These are phyloP conservation scores for Fusarium neocosmosporiellum DNA, from an alignment of 2,329 filamentous ascomycete genomes.

Conservation along the genomic window DNA sequence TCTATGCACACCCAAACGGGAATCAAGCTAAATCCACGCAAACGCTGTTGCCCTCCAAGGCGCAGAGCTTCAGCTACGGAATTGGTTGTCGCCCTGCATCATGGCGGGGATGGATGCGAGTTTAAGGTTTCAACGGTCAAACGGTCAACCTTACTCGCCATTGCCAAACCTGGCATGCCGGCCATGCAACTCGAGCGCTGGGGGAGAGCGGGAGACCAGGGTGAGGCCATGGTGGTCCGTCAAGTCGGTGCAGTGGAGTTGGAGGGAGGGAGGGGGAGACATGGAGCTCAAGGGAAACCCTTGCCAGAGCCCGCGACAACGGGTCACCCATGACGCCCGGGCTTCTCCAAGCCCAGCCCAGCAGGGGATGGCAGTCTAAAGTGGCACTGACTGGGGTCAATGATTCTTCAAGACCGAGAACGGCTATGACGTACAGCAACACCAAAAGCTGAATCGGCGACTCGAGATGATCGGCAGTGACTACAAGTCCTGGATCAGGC, in stretches of 20 bases:
- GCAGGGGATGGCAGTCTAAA: slow-evolving; percentile 38
- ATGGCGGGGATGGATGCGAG: slow-evolving; percentile 22
- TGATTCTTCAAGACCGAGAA: slow-evolving; percentile 17
- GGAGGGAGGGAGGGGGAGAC: slow-evolving; percentile 29
- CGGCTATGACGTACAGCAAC: slow-evolving; percentile 10
- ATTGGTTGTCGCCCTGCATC: slow-evolving; percentile 10
- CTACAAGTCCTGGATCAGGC: background rate
- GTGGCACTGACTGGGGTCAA: slow-evolving; percentile 34
- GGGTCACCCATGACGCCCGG: slow-evolving; percentile 34
- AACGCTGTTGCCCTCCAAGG: background rate
- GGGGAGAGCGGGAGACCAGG: slow-evolving; percentile 44
- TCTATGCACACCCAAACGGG: background rate
- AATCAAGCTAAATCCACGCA: background rate
- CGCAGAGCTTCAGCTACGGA: background rate
- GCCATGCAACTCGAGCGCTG: slow-evolving; percentile 32
- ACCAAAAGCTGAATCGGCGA: background rate
- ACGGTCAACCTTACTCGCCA: slow-evolving; percentile 36
- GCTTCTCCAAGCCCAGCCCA: slow-evolving; percentile 24
- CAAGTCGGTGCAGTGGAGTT: slow-evolving; percentile 43
- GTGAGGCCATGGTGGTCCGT: slow-evolving; percentile 38
- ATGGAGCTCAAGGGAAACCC: slow-evolving; percentile 40
- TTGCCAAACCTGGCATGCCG: slow-evolving; percentile 29
- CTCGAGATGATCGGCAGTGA: background rate
- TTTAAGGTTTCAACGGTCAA: slow-evolving; percentile 34
- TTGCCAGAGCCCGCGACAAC: slow-evolving; percentile 41